Conservation (phyloP, 2,329 filamentous ascomycete genomes). For the Bipolaris oryzae region DNA sequence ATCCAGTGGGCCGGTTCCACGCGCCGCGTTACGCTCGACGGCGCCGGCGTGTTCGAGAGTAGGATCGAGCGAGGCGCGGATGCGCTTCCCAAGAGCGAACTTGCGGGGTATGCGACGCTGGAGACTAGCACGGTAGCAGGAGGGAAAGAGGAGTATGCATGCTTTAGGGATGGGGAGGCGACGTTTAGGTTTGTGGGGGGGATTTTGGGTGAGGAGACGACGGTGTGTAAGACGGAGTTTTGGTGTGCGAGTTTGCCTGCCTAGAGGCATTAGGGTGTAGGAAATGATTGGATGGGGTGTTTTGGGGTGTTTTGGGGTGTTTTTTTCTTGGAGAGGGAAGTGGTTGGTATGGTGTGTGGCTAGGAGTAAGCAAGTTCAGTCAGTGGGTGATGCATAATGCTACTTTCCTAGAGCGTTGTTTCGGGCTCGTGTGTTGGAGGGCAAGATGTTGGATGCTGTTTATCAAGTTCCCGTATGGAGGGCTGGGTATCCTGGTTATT, state of each 20-base stretch:
- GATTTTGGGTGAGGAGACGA: conserved; percentile 7
- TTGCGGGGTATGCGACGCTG: conserved; percentile 23
- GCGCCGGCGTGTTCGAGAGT: conserved; percentile 7
- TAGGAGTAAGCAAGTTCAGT: too few species aligned
- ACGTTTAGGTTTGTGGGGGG: conserved; percentile 14
- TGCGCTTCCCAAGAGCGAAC: conserved; percentile 14
- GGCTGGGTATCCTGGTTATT: too few species aligned
- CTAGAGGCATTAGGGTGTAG: neutral
- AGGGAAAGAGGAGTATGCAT: conserved; percentile 22
- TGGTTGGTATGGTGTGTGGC: too few species aligned
- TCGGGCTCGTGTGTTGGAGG: too few species aligned
- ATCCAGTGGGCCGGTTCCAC: conserved; percentile 12
- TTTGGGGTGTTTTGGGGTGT: neutral
- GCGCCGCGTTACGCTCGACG: conserved; percentile 4
- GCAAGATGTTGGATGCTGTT: too few species aligned
- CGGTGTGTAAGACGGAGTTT: conserved; percentile 24
- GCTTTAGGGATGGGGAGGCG: conserved; percentile 26
- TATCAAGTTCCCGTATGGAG: too few species aligned
- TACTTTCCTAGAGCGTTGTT: too few species aligned
- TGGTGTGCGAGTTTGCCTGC: conserved; percentile 24
- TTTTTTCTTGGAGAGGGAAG: neutral
- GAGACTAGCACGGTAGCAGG: neutral
- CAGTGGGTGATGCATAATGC: too few species aligned
- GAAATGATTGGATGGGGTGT: neutral
- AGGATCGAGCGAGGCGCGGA: conserved; percentile 20